phyloP scores from a whole-genome alignment of 139 green algal genomes.

The Micractinium conductrix region DNA sequence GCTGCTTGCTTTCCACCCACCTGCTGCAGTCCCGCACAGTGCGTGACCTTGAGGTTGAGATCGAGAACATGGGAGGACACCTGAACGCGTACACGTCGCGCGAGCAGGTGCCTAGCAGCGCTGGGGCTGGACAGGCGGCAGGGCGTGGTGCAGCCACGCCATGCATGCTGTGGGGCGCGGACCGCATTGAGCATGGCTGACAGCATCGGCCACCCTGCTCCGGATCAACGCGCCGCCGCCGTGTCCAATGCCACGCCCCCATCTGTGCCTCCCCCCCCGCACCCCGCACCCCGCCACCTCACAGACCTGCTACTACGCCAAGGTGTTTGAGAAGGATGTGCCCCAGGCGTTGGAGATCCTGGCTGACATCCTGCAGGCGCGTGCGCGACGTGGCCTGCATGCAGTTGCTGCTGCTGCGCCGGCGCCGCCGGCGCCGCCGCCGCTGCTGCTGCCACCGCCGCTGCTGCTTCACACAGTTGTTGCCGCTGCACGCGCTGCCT shows the following conservation, averaged over 20 bases:
- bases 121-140: too few relatives aligned
- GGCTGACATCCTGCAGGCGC: slow-evolving; percentile 93
- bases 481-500: neutral
- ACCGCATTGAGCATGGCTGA: too few relatives aligned
- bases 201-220: too few relatives aligned
- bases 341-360: slow-evolving; percentile 93
- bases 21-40: slow-evolving; percentile 74
- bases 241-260: too few relatives aligned
- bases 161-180: too few relatives aligned
- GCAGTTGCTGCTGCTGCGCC: neutral
- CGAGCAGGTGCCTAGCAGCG: slow-evolving; percentile 96
- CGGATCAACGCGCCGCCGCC: too few relatives aligned
- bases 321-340: slow-evolving; percentile 81
- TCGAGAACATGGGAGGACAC: slow-evolving; percentile 98
- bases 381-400: too few relatives aligned
- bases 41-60: slow-evolving; percentile 93
- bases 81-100: slow-evolving; percentile 98
- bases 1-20: neutral
- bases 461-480: too few relatives aligned
- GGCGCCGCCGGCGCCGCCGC: too few relatives aligned
- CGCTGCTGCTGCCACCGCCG: neutral
- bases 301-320: slow-evolving; percentile 57
- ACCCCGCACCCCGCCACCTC: too few relatives aligned
- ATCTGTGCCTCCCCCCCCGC: too few relatives aligned
- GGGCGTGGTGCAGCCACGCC: neutral